Percentiles rank a stretch among this genome's conserved stretches.
phyloP scores from a whole-genome alignment of 148 eudicot genomes.

The Rhododendron vialii region DNA sequence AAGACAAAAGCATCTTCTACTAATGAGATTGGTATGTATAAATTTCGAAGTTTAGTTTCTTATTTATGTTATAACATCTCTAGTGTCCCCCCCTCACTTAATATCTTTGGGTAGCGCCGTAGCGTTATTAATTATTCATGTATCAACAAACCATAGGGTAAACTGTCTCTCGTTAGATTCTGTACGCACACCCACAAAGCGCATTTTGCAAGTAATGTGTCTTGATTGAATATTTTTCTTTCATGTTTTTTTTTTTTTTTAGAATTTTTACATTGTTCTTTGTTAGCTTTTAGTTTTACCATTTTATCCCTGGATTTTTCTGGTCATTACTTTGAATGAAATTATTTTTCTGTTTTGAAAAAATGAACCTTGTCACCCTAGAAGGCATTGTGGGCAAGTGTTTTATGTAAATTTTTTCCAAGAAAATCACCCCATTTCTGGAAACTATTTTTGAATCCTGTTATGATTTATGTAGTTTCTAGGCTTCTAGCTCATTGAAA shows the following conservation, averaged over 20 bases:
- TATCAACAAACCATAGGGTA: not conserved
- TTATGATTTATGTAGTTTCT: not conserved
- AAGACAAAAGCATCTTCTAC: constrained; percentile 40
- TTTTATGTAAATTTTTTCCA: not conserved
- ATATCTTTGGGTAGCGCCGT: not conserved
- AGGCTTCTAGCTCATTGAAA: not conserved
- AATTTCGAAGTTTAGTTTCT: constrained; percentile 3
- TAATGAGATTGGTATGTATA: constrained; percentile 58
- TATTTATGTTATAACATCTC: not conserved
- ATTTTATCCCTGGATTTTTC: not conserved
- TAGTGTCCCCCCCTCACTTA: no score
- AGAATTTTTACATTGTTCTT: not conserved
- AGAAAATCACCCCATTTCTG: not conserved
- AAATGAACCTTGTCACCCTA: not conserved
- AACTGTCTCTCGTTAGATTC: not conserved
- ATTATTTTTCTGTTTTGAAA: not conserved
- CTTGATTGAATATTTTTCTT: not conserved
- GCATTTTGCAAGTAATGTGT: not conserved
- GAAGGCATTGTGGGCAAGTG: not conserved
- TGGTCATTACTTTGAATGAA: not conserved
- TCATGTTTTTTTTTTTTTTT: not conserved
- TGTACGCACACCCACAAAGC: not conserved
- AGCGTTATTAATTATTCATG: not conserved
- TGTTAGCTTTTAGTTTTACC: not conserved
- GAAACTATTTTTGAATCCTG: not conserved